Base-by-base conservation (phyloP, 495 filamentous ascomycete species). In the Hyaloscypha hepaticicola region DNA sequence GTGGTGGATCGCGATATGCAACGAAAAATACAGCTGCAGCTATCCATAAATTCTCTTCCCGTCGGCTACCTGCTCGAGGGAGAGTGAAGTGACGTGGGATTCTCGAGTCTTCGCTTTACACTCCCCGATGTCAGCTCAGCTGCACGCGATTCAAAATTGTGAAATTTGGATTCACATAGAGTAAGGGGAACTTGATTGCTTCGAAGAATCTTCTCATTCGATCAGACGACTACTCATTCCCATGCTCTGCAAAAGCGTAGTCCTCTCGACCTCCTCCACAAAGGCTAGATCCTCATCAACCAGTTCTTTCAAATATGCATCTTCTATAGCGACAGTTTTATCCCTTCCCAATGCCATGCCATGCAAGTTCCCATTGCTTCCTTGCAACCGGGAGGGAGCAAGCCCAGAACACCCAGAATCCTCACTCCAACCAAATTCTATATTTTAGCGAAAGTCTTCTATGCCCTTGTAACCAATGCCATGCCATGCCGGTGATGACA, bases 361-460 rank as follows among this genome's bases (percentile, higher is more conserved):
- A 51, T 53, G 41, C 53, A 52, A n/a, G n/a, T n/a, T 5, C 29
- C 12, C 7, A 21, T 16, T 21, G 49, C 48, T 33, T 31, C 26
- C 55, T 57, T 7, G 22, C 55, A 24, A 57, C 19, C 7, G n/a
- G 26, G 22, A 28, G 34, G 45, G 14, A 48, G 41, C 38, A 14
- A 61, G 29, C 11, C 12, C 58, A 61, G 8, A 53, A 24, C 25
- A 61, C 48, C 50, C 48, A 53, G 38, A 55, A 63, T 21, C 31
- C 34, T 21, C 56, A 29, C n/a, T n/a, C n/a, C n/a, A n/a, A n/a
- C 26, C 59, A 56, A 50, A 51, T 24, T 63, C 66, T 66, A 60
- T 66, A 55, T 66, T 66, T n/a, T 56, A 60, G 67, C 63, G 60
- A 61, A 66, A 59, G 48, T 63, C 41, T 33, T 61, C 24, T 45